phyloP scores from a whole-genome alignment of 2,329 filamentous ascomycete species.

The Colletotrichum spaethianum region DNA sequence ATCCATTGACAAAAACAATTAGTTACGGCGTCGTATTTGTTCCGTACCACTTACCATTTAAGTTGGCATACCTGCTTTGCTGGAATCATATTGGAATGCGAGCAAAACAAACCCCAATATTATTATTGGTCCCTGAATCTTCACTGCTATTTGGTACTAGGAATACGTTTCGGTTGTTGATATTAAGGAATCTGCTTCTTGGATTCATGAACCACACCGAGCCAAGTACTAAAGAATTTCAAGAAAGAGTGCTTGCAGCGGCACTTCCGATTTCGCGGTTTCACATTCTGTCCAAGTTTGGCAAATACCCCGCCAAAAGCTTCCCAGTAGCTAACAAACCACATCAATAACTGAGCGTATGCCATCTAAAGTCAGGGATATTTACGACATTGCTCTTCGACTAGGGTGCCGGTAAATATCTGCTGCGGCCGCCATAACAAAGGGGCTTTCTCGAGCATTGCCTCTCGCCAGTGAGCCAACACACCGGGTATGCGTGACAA shows the following conservation, averaged over 20 bases:
- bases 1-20: too few species aligned
- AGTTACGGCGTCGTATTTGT: too few species aligned
- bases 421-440: constrained; percentile 50
- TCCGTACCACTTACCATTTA: too few species aligned
- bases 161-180: too few species aligned
- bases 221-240: neutral
- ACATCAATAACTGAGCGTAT: neutral
- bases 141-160: too few species aligned
- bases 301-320: neutral
- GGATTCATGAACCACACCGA: too few species aligned
- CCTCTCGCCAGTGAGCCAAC: constrained; percentile 51
- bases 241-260: neutral
- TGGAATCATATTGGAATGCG: too few species aligned
- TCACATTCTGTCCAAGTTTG: neutral
- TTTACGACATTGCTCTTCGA: constrained; percentile 1
- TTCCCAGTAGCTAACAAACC: neutral
- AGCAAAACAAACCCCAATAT: too few species aligned
- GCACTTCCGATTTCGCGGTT: neutral
- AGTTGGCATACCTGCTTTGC: too few species aligned
- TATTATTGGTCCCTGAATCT: too few species aligned
- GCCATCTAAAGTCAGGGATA: neutral
- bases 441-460: constrained; percentile 45
- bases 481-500: constrained; percentile 47
- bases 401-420: constrained; percentile 40
- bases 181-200: too few species aligned